Evolutionary conservation across 768 basidiomycete genomes (phyloP).

Genomic region (Amyloporia xantha): DNA sequence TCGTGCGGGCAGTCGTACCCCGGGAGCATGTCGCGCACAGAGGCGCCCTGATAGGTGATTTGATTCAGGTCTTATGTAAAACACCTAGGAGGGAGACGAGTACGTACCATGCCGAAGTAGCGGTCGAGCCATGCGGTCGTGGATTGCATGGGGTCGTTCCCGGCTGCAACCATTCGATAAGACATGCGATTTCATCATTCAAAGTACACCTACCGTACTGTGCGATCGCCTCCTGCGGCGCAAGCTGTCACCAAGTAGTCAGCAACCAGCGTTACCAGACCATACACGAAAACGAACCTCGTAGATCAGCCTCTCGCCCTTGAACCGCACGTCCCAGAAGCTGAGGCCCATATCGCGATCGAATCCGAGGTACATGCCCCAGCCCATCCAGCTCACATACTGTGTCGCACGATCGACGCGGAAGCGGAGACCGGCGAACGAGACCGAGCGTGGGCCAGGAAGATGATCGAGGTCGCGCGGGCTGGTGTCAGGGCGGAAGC

Average conservation of each 20-base stretch:
- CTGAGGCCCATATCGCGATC: slow-evolving; percentile 61
- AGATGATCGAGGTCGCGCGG: slow-evolving; percentile 54
- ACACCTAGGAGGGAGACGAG: neutral
- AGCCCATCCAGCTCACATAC: slow-evolving; percentile 66
- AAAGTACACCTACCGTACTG: slow-evolving; percentile 39
- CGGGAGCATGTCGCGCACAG: slow-evolving; percentile 55
- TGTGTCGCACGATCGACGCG: slow-evolving; percentile 44
- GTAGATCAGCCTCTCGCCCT: slow-evolving; percentile 54
- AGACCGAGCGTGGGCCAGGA: slow-evolving; percentile 57
- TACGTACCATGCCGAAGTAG: slow-evolving; percentile 49
- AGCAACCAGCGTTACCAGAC: neutral
- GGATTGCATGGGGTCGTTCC: slow-evolving; percentile 55
- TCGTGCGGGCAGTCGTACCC: slow-evolving; percentile 65
- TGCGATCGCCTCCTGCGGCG: slow-evolving; percentile 57
- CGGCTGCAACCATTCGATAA: slow-evolving; percentile 29
- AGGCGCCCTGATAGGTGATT: slow-evolving; percentile 26
- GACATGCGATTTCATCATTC: neutral
- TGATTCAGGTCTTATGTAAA: neutral
- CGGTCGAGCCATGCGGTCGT: slow-evolving; percentile 59
- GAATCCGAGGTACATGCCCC: slow-evolving; percentile 55
- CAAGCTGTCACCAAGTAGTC: slow-evolving; percentile 30
- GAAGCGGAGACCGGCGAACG: slow-evolving; percentile 54
- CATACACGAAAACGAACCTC: too few relatives aligned
- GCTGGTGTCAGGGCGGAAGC: slow-evolving; percentile 31
- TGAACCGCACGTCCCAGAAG: slow-evolving; percentile 54